phyloP scores from a whole-genome alignment of 805 yeast species.

The Candida vartiovaarae region DNA sequence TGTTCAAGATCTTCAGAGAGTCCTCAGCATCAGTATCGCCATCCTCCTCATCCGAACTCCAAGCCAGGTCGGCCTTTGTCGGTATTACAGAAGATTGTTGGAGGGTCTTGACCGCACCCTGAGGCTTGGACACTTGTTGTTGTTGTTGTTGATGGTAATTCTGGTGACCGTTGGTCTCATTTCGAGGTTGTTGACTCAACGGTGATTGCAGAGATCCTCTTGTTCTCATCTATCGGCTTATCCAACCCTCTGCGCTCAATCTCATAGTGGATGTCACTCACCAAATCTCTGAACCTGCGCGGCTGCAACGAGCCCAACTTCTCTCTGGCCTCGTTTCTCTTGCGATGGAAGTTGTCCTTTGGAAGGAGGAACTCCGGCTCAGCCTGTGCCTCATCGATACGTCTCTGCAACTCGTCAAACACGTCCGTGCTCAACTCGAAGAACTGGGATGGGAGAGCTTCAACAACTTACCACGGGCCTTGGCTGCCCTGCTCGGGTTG shows the following conservation, averaged over 20 bases:
- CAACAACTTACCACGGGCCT: slow-evolving; percentile 79
- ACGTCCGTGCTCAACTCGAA: slow-evolving; percentile 91
- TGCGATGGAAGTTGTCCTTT: slow-evolving; percentile 73
- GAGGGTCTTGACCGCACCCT: slow-evolving; percentile 30
- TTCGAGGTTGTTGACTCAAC: background rate
- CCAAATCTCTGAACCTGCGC: slow-evolving; percentile 79
- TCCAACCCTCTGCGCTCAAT: slow-evolving; percentile 70
- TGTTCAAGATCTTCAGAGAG: slow-evolving; percentile 1
- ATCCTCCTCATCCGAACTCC: slow-evolving; percentile 84
- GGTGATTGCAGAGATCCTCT: too few species aligned
- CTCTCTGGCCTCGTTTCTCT: slow-evolving; percentile 91
- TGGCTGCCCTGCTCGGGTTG: slow-evolving; percentile 49
- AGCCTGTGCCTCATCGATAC: slow-evolving; percentile 53
- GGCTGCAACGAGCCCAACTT: slow-evolving; percentile 81
- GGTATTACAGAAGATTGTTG: slow-evolving; percentile 75
- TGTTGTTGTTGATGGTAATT: too few species aligned
- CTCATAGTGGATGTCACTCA: slow-evolving; percentile 82
- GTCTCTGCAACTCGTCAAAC: slow-evolving; percentile 81
- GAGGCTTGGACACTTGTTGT: slow-evolving; percentile 1
- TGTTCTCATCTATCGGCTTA: slow-evolving; percentile 3
- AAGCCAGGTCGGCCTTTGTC: slow-evolving; percentile 73
- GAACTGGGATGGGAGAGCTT: slow-evolving; percentile 81
- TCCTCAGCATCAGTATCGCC: slow-evolving; percentile 23
- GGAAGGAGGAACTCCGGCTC: slow-evolving; percentile 65
- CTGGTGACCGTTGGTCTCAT: background rate